Percentiles rank a stretch among this genome's conserved stretches.
These are phyloP conservation scores for Rhizodiscina lignyota DNA, from an alignment of 495 filamentous ascomycete species.

Conservation along the genomic window DNA sequence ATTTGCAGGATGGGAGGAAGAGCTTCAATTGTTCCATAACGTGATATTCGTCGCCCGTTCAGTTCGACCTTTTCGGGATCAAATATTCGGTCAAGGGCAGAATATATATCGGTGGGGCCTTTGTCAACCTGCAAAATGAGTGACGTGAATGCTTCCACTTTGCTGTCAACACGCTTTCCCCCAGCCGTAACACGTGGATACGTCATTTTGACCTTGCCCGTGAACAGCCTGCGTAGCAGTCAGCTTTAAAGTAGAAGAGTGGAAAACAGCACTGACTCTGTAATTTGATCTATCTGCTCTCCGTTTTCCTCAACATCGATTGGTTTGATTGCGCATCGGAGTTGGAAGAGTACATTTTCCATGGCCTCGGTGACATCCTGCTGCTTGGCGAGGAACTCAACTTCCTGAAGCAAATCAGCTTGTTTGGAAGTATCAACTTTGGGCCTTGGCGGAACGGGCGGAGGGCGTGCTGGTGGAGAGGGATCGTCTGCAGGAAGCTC, in stretches of 20 bases:
- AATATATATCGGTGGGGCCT: conserved; percentile 45
- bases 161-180: neutral
- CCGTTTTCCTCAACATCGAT: conserved; percentile 39
- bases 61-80: conserved; percentile 58
- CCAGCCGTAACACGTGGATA: no score
- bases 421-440: conserved; percentile 1
- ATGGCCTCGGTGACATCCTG: conserved; percentile 93
- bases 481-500: conserved; percentile 5
- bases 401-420: conserved; percentile 2
- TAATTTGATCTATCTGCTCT: conserved; percentile 65
- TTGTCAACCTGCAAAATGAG: neutral
- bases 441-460: conserved; percentile 14
- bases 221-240: conserved; percentile 18
- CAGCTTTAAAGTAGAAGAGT: conserved; percentile 2
- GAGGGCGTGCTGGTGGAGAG: conserved; percentile 10
- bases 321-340: conserved; percentile 74
- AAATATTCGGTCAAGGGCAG: conserved; percentile 70
- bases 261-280: conserved; percentile 30
- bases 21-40: conserved; percentile 58
- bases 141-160: conserved; percentile 2
- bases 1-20: conserved; percentile 79
- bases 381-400: conserved; percentile 46
- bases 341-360: conserved; percentile 72
- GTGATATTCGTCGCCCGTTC: conserved; percentile 40
- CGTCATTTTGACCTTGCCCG: neutral